Evolutionary conservation across 257 asterid species (phyloP).

Genomic region (Cynanchum wilfordii): DNA sequence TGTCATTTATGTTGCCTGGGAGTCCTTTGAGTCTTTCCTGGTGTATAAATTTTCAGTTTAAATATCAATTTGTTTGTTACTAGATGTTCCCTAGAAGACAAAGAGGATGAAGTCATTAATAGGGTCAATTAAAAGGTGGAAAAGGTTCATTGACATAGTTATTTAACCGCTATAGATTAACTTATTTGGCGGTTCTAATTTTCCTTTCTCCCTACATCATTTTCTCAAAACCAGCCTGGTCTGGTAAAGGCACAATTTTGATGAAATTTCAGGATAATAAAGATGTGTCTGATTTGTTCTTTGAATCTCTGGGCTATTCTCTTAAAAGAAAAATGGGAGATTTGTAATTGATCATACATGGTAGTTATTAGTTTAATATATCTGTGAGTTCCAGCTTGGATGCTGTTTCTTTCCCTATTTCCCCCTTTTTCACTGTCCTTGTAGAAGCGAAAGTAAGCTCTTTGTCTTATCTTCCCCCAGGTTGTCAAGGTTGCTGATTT

Average conservation of each 20-base stretch:
- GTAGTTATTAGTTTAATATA: not conserved
- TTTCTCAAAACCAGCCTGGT: not conserved
- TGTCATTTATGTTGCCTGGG: not conserved
- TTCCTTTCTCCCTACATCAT: not conserved
- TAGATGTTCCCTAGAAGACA: not conserved
- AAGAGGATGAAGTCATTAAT: too few relatives aligned
- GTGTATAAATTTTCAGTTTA: not conserved
- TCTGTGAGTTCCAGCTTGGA: not conserved
- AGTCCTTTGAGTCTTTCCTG: not conserved
- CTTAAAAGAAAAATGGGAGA: not conserved
- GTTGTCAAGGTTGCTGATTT: constrained; percentile 98
- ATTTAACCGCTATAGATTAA: not conserved
- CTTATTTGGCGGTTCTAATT: not conserved
- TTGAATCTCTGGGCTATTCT: not conserved
- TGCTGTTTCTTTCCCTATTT: not conserved
- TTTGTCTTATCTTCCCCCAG: constrained; percentile 33
- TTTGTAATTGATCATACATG: not conserved
- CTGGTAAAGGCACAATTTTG: not conserved
- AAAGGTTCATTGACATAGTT: not conserved
- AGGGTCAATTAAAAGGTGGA: not conserved
- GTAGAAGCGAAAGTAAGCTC: not conserved
- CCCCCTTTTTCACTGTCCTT: not conserved
- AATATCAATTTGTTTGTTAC: not conserved
- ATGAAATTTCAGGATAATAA: not conserved
- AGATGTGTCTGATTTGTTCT: not conserved